Base-by-base conservation (phyloP, 495 filamentous ascomycete genomes). In the Aspergillus nidulans region DNA sequence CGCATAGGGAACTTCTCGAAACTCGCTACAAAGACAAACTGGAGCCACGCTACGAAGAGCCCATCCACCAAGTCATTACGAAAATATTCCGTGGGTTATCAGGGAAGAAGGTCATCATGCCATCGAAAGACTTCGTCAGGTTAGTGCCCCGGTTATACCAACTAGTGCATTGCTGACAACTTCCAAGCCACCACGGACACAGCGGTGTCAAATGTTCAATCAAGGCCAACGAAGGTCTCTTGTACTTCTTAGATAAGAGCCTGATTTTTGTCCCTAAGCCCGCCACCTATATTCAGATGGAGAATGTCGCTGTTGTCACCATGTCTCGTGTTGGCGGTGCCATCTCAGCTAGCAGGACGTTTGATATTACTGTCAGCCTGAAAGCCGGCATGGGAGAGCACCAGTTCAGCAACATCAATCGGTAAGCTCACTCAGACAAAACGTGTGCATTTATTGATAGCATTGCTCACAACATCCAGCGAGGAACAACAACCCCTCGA, bases 191-290 rank as follows among this genome's bases (percentile, higher is more conserved):
- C 73, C 90, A 96, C 67, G 82, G 88, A 50, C 92, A 96, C 70
- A 89, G 85, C 59, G 95, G 95, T 36, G 94, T 97, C 67, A 99
- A 99, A 71, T 99, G 95, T 75, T 96, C 94, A 12, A 95, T 97
- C 77, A 99, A 99, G 72, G 95, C 95, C 47, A 96, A 92, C 67
- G 95, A 99, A 69, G 95, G 95, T 49, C 91, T 95, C 61, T 74
- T 99, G 25, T 99, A 94, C 77, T 97, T 92, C 71, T 72, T 99
- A 60, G 95, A 99, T 70, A 96, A 96, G 74, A 94, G 91, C 8
- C 92, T 99, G 64, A 94, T 99, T 81, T 99, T 99, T 61, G 94
- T 99, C 6, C 95, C 95, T 2, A 99, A 99, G 70, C 95, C 95
- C 0, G 92, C 95, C 0, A 95, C 92, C 2, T 97, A 96, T 72